Base-by-base conservation (phyloP, 2,329 filamentous ascomycete genomes). In the Stenocarpella maydis region DNA sequence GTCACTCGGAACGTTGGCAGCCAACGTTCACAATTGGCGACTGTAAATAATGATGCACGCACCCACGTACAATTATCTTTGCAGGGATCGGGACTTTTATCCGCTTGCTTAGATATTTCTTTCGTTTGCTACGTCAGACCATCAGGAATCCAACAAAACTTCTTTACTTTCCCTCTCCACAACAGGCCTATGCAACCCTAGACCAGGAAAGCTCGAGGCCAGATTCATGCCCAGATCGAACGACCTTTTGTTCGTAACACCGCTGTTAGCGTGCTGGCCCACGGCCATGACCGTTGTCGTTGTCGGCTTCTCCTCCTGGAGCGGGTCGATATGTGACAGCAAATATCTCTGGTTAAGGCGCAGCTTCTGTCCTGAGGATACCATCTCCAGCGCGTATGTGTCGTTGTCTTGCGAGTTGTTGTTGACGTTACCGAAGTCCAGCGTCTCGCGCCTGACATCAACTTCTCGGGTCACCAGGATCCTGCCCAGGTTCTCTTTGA, bases 401-500 rank as follows among this genome's bases (percentile, higher is more conserved):
- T 67, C 65, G 28, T 43, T 63, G 15, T 45, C 39, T 2, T 64
- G 49, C 39, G n/a, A 21, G 4, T 28, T 39, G 53, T 60, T 41
- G 50, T 53, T 50, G 52, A 60, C 28, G 19, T 15, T 43, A 10
- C 31, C 58, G 37, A 39, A 61, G n/a, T 58, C 39, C 8, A 67
- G 67, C 10, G 47, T 54, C 61, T 74, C 73, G 5, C 73, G 71
- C 9, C 72, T 75, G n/a, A 76, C 70, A 24, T 75, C 70, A 53
- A 80, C 75, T 61, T 81, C 79, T 15, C 77, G 77, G 17, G 78
- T 80, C 17, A 81, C 76, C 69, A 80, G 79, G 69, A 81, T 80
- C 41, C 69, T 74, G 67, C 74, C 76, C 41, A 79, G 43, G 10
- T 68, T 70, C 26, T 76, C 71, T 21, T 74, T 72, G 4, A 81